Evolutionary conservation across 441 rosid species (phyloP), one percentile per base, ranked within the genome.

Genomic region (Codiaeum variegatum): DNA sequence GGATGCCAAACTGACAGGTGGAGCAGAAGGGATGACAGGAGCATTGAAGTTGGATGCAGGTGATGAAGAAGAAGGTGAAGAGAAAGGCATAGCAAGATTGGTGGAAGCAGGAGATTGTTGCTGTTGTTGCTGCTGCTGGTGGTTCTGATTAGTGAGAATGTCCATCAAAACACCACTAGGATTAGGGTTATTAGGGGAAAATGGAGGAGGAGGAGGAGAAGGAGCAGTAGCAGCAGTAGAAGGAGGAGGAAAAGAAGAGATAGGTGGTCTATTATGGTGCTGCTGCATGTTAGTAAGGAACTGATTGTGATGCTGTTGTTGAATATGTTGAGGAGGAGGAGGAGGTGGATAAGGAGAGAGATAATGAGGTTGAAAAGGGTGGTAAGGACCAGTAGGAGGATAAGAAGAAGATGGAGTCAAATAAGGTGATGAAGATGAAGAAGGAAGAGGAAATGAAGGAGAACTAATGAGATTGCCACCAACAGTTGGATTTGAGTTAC

Each of bases 351-450:
- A 76, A 13, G 84, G 86, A n/a, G 80, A 67, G 74, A 76, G 80
- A 44, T 77, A 81, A 62, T 76, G 81, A 62, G 77, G 75, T 4
- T 70, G 78, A 62, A 75, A 78, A 73, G 81, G 81, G 19, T 81
- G 82, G 80, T 80, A 84, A 9, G 88, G 86, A 2, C 86, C 84
- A 21, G 86, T 52, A 12, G 89, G 89, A 71, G 90, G 90, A 59
- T 81, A 88, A 24, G 89, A 88, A 6, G 88, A 85, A 54, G 88
- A 83, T 1, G 91, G 85, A 7, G 82, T 70, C 6, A 79, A 75
- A 74, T 77, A 83, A 9, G 85, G 81, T 9, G 82, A 75, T 38
- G 79, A 51, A 47, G 77, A 63, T 6, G 85, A 67, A 1, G 83
- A 47, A 54, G 85, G 85, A 18, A 79, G 78, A 26, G 88, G 81